phyloP scores from a whole-genome alignment of 228 moss, liverwort and hornwort species.

The Sphagnum fallax region DNA sequence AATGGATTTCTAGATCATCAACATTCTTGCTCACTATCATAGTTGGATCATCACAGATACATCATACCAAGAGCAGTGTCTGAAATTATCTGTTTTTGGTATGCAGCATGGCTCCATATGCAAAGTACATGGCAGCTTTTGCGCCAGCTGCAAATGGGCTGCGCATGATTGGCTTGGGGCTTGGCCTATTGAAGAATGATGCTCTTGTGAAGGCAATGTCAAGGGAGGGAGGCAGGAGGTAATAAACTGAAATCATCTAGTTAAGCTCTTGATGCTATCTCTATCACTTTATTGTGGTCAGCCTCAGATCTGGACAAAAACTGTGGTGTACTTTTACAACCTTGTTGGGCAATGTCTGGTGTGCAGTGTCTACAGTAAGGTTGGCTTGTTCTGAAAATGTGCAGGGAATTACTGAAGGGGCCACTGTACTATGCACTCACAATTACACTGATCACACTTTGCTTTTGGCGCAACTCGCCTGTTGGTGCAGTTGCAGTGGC shows the following conservation, averaged over 20 bases:
- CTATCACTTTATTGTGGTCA: too few species aligned
- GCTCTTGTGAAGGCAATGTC: conserved; percentile 70
- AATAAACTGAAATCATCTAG: background rate
- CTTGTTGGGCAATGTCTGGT: background rate
- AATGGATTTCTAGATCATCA: too few species aligned
- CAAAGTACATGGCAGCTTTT: conserved; percentile 76
- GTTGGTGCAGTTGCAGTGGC: conserved; percentile 69
- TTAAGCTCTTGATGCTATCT: too few species aligned
- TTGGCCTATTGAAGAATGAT: conserved; percentile 66
- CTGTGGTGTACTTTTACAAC: background rate
- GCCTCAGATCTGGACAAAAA: too few species aligned
- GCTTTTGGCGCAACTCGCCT: conserved; percentile 83
- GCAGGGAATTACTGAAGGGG: conserved; percentile 74
- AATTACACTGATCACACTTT: conserved; percentile 53
- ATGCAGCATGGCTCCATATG: conserved; percentile 47
- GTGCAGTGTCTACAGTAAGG: background rate
- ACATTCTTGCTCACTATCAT: too few species aligned
- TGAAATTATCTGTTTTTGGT: background rate
- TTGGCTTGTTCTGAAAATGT: background rate
- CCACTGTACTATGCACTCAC: conserved; percentile 75
- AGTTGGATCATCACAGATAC: too few species aligned
- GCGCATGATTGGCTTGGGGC: conserved; percentile 68
- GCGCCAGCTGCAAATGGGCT: conserved; percentile 72
- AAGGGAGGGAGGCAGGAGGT: conserved; percentile 82
- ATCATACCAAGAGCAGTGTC: too few species aligned